Conservation (phyloP, 2,329 filamentous ascomycete species). For the Gyromitra esculenta region DNA sequence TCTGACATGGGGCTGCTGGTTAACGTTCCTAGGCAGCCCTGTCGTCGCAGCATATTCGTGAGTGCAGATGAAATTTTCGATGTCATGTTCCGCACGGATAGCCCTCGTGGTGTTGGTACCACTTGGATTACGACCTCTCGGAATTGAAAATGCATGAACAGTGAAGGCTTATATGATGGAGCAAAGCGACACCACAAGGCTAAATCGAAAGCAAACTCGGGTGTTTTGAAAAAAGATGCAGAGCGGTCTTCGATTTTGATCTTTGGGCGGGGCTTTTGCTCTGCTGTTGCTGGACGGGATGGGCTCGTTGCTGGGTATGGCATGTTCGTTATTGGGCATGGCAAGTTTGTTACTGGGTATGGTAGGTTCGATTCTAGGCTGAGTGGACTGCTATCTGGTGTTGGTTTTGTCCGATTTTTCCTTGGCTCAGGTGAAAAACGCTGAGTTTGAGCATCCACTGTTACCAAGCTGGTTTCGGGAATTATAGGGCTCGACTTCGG, state of each 20-base stretch:
- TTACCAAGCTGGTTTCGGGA: slow-evolving; percentile 38
- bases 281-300: neutral
- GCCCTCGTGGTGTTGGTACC: slow-evolving; percentile 17
- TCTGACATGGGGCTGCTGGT: slow-evolving; percentile 27
- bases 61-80: slow-evolving; percentile 27
- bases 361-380: neutral
- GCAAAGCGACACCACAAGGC: slow-evolving; percentile 40
- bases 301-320: neutral
- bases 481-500: slow-evolving; percentile 32
- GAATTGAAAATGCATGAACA: slow-evolving; percentile 43
- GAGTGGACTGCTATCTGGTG: too few relatives aligned
- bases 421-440: neutral
- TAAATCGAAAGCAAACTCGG: slow-evolving; percentile 43
- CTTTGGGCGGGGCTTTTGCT: neutral
- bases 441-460: slow-evolving; percentile 31
- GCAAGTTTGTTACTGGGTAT: neutral
- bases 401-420: neutral
- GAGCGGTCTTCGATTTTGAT: slow-evolving; percentile 29
- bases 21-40: slow-evolving; percentile 34
- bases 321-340: neutral
- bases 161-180: slow-evolving; percentile 27
- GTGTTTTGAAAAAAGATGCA: slow-evolving; percentile 30
- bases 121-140: slow-evolving; percentile 41
- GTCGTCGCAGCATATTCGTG: slow-evolving; percentile 44
- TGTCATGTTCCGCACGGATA: slow-evolving; percentile 23